A percentile compares a stretch with the other conserved stretches of the same genome.
Conservation (phyloP, 805 yeast genomes). For the Scheffersomyces stipitis region DNA sequence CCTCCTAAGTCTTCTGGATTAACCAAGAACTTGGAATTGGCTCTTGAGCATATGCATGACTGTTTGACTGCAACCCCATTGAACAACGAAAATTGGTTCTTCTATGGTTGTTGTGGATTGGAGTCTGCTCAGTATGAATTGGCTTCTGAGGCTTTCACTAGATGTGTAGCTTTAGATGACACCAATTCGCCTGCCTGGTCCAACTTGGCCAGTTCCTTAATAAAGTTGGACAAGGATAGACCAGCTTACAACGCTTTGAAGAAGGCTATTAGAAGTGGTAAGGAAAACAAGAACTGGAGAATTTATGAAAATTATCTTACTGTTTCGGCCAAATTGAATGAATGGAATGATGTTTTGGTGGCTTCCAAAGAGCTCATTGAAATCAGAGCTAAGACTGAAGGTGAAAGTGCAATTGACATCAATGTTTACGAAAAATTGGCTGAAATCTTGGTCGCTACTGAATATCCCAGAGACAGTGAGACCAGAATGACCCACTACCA, state of each 20-base stretch:
- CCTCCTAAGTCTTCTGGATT: constrained; percentile 61
- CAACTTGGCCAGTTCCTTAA: constrained; percentile 78
- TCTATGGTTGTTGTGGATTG: constrained; percentile 87
- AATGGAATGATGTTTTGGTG: constrained; percentile 83
- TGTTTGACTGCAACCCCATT: constrained; percentile 73
- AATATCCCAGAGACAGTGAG: constrained; percentile 42
- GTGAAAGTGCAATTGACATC: constrained; percentile 69
- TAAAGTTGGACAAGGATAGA: constrained; percentile 59
- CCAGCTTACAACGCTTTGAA: constrained; percentile 87
- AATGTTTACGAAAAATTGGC: constrained; percentile 74
- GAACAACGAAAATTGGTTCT: constrained; percentile 80
- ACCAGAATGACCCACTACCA: constrained; percentile 60
- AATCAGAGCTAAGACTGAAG: constrained; percentile 51
- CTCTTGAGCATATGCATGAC: constrained; percentile 70
- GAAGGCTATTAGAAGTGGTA: constrained; percentile 70
- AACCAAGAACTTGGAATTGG: constrained; percentile 48
- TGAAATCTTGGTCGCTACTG: constrained; percentile 56
- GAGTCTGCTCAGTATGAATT: constrained; percentile 68
- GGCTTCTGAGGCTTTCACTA: constrained; percentile 88
- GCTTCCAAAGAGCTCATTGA: constrained; percentile 69
- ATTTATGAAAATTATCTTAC: constrained; percentile 85
- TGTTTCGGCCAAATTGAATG: constrained; percentile 77
- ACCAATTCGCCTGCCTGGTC: constrained; percentile 86
- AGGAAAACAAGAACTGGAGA: constrained; percentile 75
- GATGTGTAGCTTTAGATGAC: constrained; percentile 86